Base-by-base conservation (phyloP, 345 rosid genomes). In the Brassica napus region DNA sequence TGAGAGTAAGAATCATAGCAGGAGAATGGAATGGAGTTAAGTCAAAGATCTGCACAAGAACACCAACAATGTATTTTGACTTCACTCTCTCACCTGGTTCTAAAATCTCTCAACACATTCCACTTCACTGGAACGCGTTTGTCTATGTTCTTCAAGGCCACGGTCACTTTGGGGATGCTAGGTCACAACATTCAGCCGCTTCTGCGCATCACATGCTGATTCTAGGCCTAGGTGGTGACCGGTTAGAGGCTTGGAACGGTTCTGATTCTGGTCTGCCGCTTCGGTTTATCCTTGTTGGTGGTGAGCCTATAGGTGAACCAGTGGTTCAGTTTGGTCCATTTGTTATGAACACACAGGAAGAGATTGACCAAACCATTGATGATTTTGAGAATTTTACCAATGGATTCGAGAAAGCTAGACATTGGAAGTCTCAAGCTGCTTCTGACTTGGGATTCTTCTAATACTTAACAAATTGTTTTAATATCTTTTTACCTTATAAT, bases 1-100 rank as follows among this genome's bases (percentile, higher is more conserved):
- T 88, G 49, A 83, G 83, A 31, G 98, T 94, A 21, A 83, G 92
- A 32, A 87, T 92, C 4, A 88, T 92, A 84, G 97, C 98, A 0
- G 98, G 98, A 14, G 98, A 92, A 77, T 86, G 97, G 49, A 78
- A 92, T 39, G 97, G 98, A 28, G 73, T 78, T 2, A 87, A 85
- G 79, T 92, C 97, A 69, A 89, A 88, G 34, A 69, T 94, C 75
- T 89, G 87, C 75, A 90, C 98, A 35, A 87, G 88, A 58, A 94
- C 98, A 21, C 98, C 98, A n/a, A 89, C 98, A 37, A 89, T 94
- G 94, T 94, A 88, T 82, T 61, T 94, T 77, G 98, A 94, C 35
- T 92, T 94, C 84, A 88, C 91, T 32, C 87, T 94, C 1, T 83
- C 85, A 1, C 93, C 92, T 0, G 88, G 88, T 57, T 78, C 94